phyloP scores from a whole-genome alignment of 257 asterid species.

The Plantago elongata region DNA sequence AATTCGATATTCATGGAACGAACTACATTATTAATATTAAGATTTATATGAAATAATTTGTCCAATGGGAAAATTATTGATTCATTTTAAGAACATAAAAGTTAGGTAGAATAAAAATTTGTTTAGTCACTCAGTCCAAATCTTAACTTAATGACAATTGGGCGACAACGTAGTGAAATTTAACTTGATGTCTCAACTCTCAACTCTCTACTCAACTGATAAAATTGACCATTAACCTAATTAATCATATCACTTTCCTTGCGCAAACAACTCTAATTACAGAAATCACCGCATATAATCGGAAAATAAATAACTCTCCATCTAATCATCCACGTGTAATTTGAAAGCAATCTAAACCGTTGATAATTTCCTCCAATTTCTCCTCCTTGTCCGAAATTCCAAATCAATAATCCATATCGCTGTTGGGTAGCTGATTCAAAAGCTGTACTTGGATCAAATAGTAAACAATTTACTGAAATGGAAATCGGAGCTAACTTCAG shows the following conservation, averaged over 20 bases:
- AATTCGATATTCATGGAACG: too few species aligned
- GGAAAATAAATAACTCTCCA: slow-evolving; percentile 10
- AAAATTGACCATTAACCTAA: slow-evolving; percentile 25
- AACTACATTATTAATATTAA: too few species aligned
- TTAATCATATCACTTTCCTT: slow-evolving; percentile 2
- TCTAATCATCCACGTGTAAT: slow-evolving; percentile 5
- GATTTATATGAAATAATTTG: too few species aligned
- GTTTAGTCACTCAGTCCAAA: not conserved
- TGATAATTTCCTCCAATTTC: slow-evolving; percentile 14
- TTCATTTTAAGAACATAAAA: too few species aligned
- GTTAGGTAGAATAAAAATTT: not conserved
- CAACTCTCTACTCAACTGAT: slow-evolving; percentile 21
- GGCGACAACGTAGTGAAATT: not conserved
- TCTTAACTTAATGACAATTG: not conserved
- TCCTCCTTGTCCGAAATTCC: slow-evolving; percentile 18
- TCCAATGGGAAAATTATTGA: too few species aligned
- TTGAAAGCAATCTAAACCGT: not conserved
- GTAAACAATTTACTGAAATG: not conserved
- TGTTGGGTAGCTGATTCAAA: not conserved
- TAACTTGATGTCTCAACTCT: slow-evolving; percentile 18
- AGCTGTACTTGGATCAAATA: not conserved
- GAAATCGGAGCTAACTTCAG: slow-evolving; percentile 11
- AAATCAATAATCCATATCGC: not conserved
- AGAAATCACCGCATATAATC: not conserved
- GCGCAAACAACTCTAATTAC: slow-evolving; percentile 4